Percentiles rank a stretch among this genome's conserved stretches.
These are phyloP conservation scores for Thinopyrum obtusiflorum DNA, from an alignment of 202 grass and related monocot species.

Conservation along the genomic window DNA sequence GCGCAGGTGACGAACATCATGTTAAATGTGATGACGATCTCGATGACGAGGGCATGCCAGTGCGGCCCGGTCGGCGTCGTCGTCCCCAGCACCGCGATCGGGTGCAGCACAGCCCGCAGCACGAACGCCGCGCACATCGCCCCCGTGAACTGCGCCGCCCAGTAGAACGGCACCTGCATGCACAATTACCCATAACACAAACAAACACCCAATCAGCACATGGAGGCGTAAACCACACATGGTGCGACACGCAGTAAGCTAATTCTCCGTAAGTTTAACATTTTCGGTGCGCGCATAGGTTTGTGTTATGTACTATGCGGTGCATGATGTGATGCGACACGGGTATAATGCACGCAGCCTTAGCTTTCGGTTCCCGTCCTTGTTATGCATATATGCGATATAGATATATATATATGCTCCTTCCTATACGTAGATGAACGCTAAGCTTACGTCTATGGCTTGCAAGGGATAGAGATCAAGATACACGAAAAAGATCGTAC, in stretches of 20 bases:
- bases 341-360: not conserved
- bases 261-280: too few species aligned
- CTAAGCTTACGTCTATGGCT: too few species aligned
- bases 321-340: not conserved
- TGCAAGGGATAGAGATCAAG: not conserved
- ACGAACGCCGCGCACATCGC: conserved; percentile 78
- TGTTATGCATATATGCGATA: conserved; percentile 5
- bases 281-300: not conserved
- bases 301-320: not conserved
- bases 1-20: conserved; percentile 99
- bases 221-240: too few species aligned
- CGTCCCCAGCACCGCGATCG: conserved; percentile 61
- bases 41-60: conserved; percentile 76
- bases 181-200: not conserved
- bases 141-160: conserved; percentile 82
- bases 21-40: conserved; percentile 85
- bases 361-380: not conserved
- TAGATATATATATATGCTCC: not conserved
- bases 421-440: too few species aligned
- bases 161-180: conserved; percentile 89
- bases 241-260: too few species aligned
- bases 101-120: conserved; percentile 64
- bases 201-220: not conserved
- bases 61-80: conserved; percentile 72
- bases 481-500: not conserved